A percentile compares a stretch with the other conserved stretches of the same genome.
Evolutionary conservation across 495 filamentous ascomycete genomes (phyloP).

Genomic region (Platismatia glauca): DNA sequence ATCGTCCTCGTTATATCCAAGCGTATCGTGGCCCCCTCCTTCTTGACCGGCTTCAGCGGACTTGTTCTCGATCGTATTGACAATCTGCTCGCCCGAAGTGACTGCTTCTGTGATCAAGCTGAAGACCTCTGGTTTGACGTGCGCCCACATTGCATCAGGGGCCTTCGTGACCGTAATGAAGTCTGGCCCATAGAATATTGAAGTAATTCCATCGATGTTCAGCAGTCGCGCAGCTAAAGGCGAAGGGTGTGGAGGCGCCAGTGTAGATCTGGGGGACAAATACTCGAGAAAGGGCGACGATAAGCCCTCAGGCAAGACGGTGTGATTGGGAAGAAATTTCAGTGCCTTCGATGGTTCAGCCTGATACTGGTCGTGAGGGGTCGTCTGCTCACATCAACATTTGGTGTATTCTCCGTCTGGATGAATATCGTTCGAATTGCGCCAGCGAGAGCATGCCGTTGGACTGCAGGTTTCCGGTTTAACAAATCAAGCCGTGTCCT

Average conservation of each 20-base stretch:
- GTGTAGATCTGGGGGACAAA: slow-evolving; percentile 74
- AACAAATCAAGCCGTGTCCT: neutral
- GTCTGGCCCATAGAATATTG: slow-evolving; percentile 90
- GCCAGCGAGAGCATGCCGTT: slow-evolving; percentile 6
- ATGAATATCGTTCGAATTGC: slow-evolving; percentile 84
- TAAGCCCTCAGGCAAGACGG: slow-evolving; percentile 64
- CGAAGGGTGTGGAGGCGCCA: slow-evolving; percentile 86
- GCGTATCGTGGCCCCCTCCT: slow-evolving; percentile 51
- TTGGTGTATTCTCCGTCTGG: slow-evolving; percentile 89
- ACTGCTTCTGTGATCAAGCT: slow-evolving; percentile 87
- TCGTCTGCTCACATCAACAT: slow-evolving; percentile 57
- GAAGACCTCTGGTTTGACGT: slow-evolving; percentile 92
- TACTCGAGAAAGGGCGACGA: slow-evolving; percentile 81
- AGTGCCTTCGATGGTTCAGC: slow-evolving; percentile 44
- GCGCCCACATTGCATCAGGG: slow-evolving; percentile 79
- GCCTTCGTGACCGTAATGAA: slow-evolving; percentile 96
- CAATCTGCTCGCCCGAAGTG: slow-evolving; percentile 70
- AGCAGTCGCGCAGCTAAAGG: slow-evolving; percentile 82
- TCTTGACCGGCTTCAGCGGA: slow-evolving; percentile 46
- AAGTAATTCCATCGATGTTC: slow-evolving; percentile 82
- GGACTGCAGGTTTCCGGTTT: neutral
- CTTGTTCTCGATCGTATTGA: slow-evolving; percentile 58
- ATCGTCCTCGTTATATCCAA: slow-evolving; percentile 79
- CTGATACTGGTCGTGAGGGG: neutral
- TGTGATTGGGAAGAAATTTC: slow-evolving; percentile 87